These are phyloP conservation scores for Gracilaria vermiculophylla DNA, from an alignment of 23 red algal genomes.

Conservation along the genomic window DNA sequence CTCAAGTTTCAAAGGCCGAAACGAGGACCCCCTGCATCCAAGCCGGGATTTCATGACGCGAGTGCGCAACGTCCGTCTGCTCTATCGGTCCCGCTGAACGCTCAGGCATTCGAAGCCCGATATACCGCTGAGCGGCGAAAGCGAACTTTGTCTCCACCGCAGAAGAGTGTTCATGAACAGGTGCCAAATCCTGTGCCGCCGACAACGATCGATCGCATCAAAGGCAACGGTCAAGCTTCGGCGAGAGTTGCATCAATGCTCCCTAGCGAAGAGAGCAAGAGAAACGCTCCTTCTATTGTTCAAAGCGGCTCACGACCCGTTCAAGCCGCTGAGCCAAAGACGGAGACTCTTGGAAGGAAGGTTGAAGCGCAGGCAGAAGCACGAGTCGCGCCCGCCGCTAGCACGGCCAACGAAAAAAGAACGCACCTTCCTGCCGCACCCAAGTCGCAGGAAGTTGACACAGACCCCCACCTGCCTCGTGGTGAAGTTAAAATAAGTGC, in stretches of 20 bases:
- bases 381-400: not conserved
- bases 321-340: not conserved
- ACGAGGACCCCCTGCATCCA: not conserved
- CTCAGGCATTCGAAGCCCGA: not conserved
- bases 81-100: not conserved
- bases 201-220: not conserved
- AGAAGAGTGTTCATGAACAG: not conserved
- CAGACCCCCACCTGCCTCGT: not conserved
- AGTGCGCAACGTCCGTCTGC: not conserved
- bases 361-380: not conserved
- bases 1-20: not conserved
- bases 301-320: not conserved
- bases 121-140: not conserved
- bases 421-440: not conserved
- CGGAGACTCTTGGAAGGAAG: not conserved
- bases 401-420: not conserved
- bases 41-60: not conserved
- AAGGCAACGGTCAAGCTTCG: not conserved
- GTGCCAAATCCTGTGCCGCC: not conserved
- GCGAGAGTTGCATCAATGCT: not conserved
- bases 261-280: not conserved
- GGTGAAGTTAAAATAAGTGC: not conserved
- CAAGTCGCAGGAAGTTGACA: not conserved
- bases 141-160: not conserved
- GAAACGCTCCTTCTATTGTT: not conserved